Conservation (phyloP, 179 eudicot species). For the Patellifolia procumbens region DNA sequence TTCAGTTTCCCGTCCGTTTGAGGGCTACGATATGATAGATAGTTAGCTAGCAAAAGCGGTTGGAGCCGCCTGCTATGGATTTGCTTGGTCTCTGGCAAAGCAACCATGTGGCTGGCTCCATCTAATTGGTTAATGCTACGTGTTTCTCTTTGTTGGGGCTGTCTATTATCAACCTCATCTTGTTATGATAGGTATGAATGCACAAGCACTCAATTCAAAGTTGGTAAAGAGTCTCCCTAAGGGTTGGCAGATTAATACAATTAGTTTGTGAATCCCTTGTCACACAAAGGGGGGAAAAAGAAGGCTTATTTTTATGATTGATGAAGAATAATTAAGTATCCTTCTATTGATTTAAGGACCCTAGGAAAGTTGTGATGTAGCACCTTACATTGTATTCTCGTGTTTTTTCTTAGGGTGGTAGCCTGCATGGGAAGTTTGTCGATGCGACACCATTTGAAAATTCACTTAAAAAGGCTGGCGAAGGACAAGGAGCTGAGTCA, state of each 20-base stretch:
- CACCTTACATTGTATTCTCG: background rate
- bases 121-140: background rate
- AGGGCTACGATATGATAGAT: background rate
- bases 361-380: background rate
- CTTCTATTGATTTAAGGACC: background rate
- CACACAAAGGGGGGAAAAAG: background rate
- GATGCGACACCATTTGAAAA: constrained; percentile 81
- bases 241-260: background rate
- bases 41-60: too few relatives aligned
- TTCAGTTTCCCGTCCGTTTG: background rate
- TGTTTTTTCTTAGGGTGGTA: constrained; percentile 62
- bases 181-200: background rate
- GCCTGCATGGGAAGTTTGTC: constrained; percentile 70
- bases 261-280: background rate
- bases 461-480: constrained; percentile 40
- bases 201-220: background rate
- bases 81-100: background rate
- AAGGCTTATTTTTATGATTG: background rate
- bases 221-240: background rate
- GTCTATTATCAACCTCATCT: background rate
- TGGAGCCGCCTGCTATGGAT: too few relatives aligned
- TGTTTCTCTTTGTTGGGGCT: background rate
- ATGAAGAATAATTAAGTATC: background rate
- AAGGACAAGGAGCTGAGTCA: constrained; percentile 41
- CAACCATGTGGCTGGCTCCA: background rate